phyloP scores from a whole-genome alignment of 768 basidiomycete genomes.

The Hypholoma fasciculare region DNA sequence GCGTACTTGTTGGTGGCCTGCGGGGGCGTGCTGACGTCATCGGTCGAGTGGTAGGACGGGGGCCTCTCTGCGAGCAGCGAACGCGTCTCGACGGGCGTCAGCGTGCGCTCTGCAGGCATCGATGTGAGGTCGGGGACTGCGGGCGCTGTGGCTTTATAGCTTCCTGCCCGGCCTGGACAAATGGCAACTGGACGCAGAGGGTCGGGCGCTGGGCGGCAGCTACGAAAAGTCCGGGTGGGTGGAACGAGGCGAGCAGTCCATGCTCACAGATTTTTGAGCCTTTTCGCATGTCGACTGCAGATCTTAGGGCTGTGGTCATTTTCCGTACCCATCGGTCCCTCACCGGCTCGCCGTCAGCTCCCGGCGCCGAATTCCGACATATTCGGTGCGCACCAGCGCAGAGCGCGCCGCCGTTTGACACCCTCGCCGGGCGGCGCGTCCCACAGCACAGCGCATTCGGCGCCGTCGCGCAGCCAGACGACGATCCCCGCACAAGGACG shows the following conservation, averaged over 20 bases:
- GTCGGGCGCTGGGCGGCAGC: slow-evolving; percentile 13
- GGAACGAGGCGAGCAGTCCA: slow-evolving; percentile 33
- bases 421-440: slow-evolving; percentile 10
- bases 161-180: slow-evolving; percentile 35
- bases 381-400: slow-evolving; percentile 11
- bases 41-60: slow-evolving; percentile 46
- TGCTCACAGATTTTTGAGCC: slow-evolving; percentile 34
- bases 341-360: slow-evolving; percentile 30
- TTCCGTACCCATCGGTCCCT: slow-evolving; percentile 44
- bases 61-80: slow-evolving; percentile 55
- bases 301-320: slow-evolving; percentile 34
- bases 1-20: slow-evolving; percentile 45
- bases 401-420: slow-evolving; percentile 14
- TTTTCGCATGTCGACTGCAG: slow-evolving; percentile 35
- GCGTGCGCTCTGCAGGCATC: slow-evolving; percentile 46
- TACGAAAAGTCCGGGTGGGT: slow-evolving; percentile 16
- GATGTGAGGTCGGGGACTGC: slow-evolving; percentile 29
- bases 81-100: slow-evolving; percentile 50
- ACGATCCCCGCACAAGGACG: neutral
- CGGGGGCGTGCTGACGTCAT: slow-evolving; percentile 36
- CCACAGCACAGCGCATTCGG: neutral
- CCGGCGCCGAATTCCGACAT: slow-evolving; percentile 25
- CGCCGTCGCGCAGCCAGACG: neutral
- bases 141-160: slow-evolving; percentile 20
- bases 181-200: slow-evolving; percentile 27